These are phyloP conservation scores for Neophaeococcomyces mojaviensis DNA, from an alignment of 2,329 filamentous ascomycete species.

Conservation along the genomic window DNA sequence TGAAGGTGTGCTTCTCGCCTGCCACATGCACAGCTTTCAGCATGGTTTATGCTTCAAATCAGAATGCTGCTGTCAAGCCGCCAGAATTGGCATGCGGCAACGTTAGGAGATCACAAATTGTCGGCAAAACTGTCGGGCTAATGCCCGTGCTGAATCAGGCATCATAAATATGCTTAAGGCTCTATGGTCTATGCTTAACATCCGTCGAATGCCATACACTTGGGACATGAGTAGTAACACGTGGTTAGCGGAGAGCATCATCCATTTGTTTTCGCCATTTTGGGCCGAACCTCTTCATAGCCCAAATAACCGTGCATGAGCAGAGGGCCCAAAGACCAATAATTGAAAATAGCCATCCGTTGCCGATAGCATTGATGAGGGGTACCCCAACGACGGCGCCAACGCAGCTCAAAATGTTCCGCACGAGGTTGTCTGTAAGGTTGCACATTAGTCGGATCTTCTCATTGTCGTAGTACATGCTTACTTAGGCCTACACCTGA, in stretches of 20 bases:
- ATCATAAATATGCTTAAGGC: background rate
- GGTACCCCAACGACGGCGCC: constrained; percentile 64
- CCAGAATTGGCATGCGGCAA: no score
- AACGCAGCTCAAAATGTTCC: constrained; percentile 70
- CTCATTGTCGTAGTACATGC: background rate
- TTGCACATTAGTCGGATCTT: constrained; percentile 28
- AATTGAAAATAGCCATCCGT: constrained; percentile 69
- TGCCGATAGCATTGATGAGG: constrained; percentile 61
- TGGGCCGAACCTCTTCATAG: constrained; percentile 41
- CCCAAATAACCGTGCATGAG: constrained; percentile 50
- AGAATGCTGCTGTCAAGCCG: no score
- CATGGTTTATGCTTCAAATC: background rate
- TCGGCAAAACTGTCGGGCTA: no score
- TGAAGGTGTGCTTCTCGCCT: background rate
- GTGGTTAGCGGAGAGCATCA: constrained; percentile 11
- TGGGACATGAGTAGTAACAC: background rate
- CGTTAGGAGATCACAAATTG: no score
- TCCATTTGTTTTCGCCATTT: constrained; percentile 22
- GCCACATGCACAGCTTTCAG: background rate
- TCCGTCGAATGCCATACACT: background rate
- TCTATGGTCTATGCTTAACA: background rate
- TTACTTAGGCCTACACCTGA: constrained; percentile 56
- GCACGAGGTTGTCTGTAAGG: constrained; percentile 61
- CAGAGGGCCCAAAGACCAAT: constrained; percentile 50
- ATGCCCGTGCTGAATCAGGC: no score